Percentiles rank a stretch among this genome's conserved stretches.
phyloP scores from a whole-genome alignment of 306 rosid genomes.

The Prunus armeniaca region DNA sequence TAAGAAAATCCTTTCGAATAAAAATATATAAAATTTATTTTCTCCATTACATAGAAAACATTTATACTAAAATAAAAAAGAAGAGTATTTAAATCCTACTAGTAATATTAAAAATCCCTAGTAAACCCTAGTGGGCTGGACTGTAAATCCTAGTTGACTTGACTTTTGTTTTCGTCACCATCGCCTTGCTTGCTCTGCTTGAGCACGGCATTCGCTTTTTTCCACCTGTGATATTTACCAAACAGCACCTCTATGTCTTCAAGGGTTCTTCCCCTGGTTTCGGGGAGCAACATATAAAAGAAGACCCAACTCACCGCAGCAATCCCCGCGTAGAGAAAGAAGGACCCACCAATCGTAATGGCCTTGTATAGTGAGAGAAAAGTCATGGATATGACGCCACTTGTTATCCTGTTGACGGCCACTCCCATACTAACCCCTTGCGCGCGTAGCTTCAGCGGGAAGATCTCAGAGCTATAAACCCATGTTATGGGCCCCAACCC shows the following conservation, averaged over 20 bases:
- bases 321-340: conserved; percentile 34
- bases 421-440: conserved; percentile 56
- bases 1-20: too few relatives aligned
- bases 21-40: too few relatives aligned
- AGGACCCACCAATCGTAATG: conserved; percentile 48
- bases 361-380: conserved; percentile 33
- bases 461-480: conserved; percentile 64
- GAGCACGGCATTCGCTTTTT: not conserved
- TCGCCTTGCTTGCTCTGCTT: not conserved
- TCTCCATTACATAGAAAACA: too few relatives aligned
- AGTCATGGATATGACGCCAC: conserved; percentile 53
- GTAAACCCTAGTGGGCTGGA: not conserved
- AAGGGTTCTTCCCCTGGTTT: conserved; percentile 48
- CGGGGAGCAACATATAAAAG: conserved; percentile 44
- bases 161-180: not conserved
- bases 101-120: too few relatives aligned
- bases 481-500: conserved; percentile 69
- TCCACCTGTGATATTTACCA: conserved; percentile 23
- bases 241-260: conserved; percentile 51
- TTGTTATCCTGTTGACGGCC: conserved; percentile 47
- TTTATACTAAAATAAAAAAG: too few relatives aligned
- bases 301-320: conserved; percentile 28
- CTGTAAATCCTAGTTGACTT: not conserved
- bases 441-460: conserved; percentile 58
- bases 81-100: too few relatives aligned